Evolutionary conservation across 1,139 yeast species (phyloP).

Genomic region (Maudiozyma humilis): DNA sequence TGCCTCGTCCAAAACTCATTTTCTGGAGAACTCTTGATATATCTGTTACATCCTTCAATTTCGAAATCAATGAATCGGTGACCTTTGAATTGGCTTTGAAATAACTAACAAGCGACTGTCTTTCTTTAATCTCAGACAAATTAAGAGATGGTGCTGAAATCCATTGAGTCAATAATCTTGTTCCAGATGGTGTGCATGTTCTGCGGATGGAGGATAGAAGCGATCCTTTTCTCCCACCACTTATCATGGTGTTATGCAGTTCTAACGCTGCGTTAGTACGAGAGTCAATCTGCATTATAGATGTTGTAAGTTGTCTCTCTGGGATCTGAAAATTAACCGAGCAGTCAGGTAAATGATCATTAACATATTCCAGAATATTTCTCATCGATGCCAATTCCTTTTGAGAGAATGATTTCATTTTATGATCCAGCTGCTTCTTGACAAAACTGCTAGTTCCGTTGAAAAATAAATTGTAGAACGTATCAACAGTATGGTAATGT

Average conservation of each 20-base stretch:
- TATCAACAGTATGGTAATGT: conserved; percentile 29
- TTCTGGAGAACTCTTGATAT: conserved; percentile 48
- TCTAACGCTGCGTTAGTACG: conserved; percentile 80
- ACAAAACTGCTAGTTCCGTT: conserved; percentile 19
- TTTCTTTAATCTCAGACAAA: conserved; percentile 41
- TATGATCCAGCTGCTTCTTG: conserved; percentile 21
- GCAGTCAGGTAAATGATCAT: conserved; percentile 48
- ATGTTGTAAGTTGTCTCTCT: conserved; percentile 39
- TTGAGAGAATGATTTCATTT: conserved; percentile 30
- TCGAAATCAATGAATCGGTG: conserved; percentile 30
- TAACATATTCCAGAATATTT: conserved; percentile 48
- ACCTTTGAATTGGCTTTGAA: conserved; percentile 40
- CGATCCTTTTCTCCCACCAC: conserved; percentile 59
- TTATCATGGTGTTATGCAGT: conserved; percentile 48
- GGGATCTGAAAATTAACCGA: conserved; percentile 47
- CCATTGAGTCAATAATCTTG: conserved; percentile 74
- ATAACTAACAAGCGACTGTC: conserved; percentile 57
- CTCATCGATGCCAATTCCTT: conserved; percentile 49
- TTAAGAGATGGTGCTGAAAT: conserved; percentile 70
- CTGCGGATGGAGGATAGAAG: conserved; percentile 56
- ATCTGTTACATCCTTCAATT: conserved; percentile 40
- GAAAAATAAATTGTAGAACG: conserved; percentile 31
- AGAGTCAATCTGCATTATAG: conserved; percentile 69
- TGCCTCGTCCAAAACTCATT: conserved; percentile 39
- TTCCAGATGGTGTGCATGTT: conserved; percentile 76